These are phyloP conservation scores for Claviceps capensis DNA, from an alignment of 2,329 filamentous ascomycete species.

Conservation along the genomic window DNA sequence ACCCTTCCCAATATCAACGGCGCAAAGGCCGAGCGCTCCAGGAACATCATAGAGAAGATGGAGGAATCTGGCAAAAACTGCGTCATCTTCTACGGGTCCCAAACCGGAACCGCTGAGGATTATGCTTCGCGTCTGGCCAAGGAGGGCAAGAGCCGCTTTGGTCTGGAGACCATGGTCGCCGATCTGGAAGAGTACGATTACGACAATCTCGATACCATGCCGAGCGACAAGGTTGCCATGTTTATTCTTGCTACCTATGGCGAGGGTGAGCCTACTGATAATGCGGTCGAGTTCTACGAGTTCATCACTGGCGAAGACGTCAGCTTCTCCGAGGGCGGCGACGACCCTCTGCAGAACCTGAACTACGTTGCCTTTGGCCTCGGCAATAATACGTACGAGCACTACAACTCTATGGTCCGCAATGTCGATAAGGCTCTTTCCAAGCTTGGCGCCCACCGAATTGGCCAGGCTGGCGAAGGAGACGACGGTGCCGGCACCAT, in stretches of 20 bases:
- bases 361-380: constrained; percentile 93
- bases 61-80: constrained; percentile 94
- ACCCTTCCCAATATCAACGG: constrained; percentile 56
- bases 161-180: constrained; percentile 94
- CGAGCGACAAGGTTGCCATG: constrained; percentile 81
- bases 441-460: constrained; percentile 70
- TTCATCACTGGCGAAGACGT: constrained; percentile 76
- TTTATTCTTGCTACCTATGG: constrained; percentile 96
- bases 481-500: constrained; percentile 97
- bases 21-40: constrained; percentile 67
- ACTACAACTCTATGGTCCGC: constrained; percentile 98
- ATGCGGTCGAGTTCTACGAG: constrained; percentile 97
- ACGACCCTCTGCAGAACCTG: constrained; percentile 65
- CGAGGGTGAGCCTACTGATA: constrained; percentile 96
- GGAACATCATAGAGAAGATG: constrained; percentile 92
- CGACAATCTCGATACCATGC: constrained; percentile 80
- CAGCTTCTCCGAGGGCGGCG: constrained; percentile 61
- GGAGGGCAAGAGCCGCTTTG: constrained; percentile 92
- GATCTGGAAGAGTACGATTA: constrained; percentile 97
- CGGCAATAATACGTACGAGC: constrained; percentile 98
- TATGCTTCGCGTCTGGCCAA: constrained; percentile 94
- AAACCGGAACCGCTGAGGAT: constrained; percentile 96
- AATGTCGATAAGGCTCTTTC: constrained; percentile 70
- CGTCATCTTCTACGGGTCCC: constrained; percentile 95
- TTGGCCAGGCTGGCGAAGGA: constrained; percentile 83